Conservation (phyloP, 2,329 filamentous ascomycete genomes). For the Fusarium transvaalense region DNA sequence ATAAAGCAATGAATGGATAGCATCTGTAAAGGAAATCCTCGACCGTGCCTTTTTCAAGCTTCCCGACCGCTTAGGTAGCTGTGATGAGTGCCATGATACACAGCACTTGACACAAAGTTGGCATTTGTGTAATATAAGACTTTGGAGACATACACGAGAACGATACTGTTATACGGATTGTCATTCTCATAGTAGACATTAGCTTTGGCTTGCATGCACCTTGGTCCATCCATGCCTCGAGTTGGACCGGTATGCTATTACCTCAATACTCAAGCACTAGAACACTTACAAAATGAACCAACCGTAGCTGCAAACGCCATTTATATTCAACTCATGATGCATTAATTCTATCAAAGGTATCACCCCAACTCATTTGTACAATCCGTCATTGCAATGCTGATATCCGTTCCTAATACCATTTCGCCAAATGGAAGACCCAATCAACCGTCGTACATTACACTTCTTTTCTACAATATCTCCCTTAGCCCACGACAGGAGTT, state of each 20-base stretch:
- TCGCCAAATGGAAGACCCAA: slow-evolving; percentile 31
- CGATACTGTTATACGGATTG: too few relatives aligned
- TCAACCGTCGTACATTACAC: background rate
- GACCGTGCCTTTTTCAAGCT: background rate
- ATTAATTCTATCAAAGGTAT: slow-evolving; percentile 38
- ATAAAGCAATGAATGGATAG: slow-evolving; percentile 32
- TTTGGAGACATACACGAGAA: background rate
- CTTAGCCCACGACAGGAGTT: slow-evolving; percentile 49
- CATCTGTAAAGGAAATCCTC: background rate
- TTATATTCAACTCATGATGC: slow-evolving; percentile 24
- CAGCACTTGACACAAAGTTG: too few relatives aligned
- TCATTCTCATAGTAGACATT: background rate
- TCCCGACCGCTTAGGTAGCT: background rate
- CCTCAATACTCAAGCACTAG: background rate
- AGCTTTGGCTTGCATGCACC: rapidly evolving
- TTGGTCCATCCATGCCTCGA: background rate
- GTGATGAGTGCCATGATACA: background rate
- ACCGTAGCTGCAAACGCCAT: background rate
- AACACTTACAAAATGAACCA: background rate
- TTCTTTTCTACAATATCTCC: background rate
- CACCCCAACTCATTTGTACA: slow-evolving; percentile 24
- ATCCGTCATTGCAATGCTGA: slow-evolving; percentile 31
- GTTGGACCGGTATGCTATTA: background rate
- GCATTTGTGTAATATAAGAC: background rate
- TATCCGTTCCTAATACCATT: slow-evolving; percentile 27